These are phyloP conservation scores for Pseudonectria foliicola DNA, from an alignment of 2,329 filamentous ascomycete species.

Conservation along the genomic window DNA sequence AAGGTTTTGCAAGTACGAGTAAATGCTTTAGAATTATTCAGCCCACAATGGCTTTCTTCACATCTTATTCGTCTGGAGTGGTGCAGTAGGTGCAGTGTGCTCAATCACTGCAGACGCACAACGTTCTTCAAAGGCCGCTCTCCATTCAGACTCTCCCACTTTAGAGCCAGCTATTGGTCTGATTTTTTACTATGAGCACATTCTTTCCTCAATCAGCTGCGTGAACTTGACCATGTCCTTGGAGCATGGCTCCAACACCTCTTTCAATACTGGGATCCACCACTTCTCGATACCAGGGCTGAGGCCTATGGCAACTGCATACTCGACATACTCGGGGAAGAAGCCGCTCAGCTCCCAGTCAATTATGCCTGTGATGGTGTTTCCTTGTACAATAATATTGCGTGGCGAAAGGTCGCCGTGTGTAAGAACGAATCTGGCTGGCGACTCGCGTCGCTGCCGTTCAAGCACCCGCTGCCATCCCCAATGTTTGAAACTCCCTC, in stretches of 20 bases:
- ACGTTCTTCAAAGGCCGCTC: no score
- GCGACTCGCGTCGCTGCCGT: neutral
- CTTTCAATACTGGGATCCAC: constrained; percentile 1
- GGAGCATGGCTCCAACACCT: constrained; percentile 1
- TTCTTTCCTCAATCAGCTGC: neutral
- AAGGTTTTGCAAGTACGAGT: no score
- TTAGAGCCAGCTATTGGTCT: no score
- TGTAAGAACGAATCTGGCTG: constrained; percentile 5
- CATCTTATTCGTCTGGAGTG: no score
- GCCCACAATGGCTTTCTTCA: no score
- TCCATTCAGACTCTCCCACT: no score
- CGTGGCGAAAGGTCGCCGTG: constrained; percentile 3
- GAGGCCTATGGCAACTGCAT: constrained; percentile 1
- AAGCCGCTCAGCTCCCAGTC: constrained; percentile 1
- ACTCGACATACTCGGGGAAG: constrained; percentile 3
- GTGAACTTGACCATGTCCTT: neutral
- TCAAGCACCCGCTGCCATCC: constrained; percentile 1
- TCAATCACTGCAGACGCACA: no score
- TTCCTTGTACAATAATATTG: constrained; percentile 2
- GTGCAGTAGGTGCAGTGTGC: no score
- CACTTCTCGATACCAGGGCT: neutral
- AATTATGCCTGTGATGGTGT: constrained; percentile 1
- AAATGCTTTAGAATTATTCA: no score
- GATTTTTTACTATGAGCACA: no score
- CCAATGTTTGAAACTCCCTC: neutral